Evolutionary conservation across 2,329 filamentous ascomycete species (phyloP), one percentile per base, ranked within the genome.

Genomic region (Pseudonectria foliicola): DNA sequence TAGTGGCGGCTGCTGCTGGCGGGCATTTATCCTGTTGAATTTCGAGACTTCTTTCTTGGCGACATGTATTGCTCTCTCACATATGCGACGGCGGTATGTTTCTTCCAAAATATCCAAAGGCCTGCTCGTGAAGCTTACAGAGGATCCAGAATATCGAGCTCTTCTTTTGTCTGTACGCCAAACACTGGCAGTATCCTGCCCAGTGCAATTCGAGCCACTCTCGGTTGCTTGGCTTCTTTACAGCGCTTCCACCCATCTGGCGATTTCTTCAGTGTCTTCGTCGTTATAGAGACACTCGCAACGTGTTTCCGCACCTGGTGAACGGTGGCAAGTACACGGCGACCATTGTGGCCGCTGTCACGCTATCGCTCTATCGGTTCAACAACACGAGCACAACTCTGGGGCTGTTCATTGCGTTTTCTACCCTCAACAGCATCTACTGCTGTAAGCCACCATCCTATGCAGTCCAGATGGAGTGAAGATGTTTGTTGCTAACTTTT

Each of bases 21-120:
- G 11, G 89, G 89, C 4, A 58, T 94, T 13, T 95, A 93, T 53
- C 87, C 87, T 2, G 92, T 98, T 32, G 90, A 96, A 57, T 98
- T 96, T 58, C 78, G 89, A 38, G 92, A 98, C 61, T 96, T 98
- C 64, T 96, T 95, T 61, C 73, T 96, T 0, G 92, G 92, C 34
- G 92, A 98, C 57, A 95, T 96, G 71, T 95, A 94, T 60, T 96
- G 90, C 61, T 96, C 92, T 3, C 70, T 94, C 37, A 94, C 89
- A 6, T 98, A 98, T 60, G 75, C 82, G 12, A 85, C 86, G 61
- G 82, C 85, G 41, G 85, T 90, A 70, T 66, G 83, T 75, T 4
- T 2, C 7, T 13, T n/a, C 3, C 2, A 2, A 11, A 24, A n/a
- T n/a, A n/a, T n/a, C n/a, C n/a, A n/a, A n/a, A n/a, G n/a, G n/a